Percentiles rank a stretch among this genome's conserved stretches.
These are phyloP conservation scores for Malassezia arunalokei DNA, from an alignment of 1,284 basidiomycete species.

Conservation along the genomic window DNA sequence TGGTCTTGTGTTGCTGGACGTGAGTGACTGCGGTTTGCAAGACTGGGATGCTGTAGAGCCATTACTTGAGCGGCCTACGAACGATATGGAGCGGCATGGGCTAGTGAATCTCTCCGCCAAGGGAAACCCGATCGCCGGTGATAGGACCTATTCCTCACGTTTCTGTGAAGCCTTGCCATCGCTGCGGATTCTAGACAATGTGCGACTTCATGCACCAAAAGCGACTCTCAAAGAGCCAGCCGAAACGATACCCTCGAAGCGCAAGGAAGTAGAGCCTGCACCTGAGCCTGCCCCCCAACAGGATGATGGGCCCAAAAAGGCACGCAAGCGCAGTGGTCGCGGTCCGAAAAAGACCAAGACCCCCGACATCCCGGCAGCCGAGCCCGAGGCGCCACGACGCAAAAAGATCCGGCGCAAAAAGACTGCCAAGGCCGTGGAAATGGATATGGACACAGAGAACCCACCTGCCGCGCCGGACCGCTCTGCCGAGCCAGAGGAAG, in stretches of 20 bases:
- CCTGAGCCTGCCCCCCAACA: not conserved
- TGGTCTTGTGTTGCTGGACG: slow-evolving; percentile 31
- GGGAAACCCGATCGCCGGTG: slow-evolving; percentile 25
- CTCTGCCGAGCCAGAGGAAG: not conserved
- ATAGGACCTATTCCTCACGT: slow-evolving; percentile 19
- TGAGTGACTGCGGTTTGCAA: slow-evolving; percentile 33
- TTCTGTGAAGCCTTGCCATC: slow-evolving; percentile 18
- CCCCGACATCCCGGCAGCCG: not conserved
- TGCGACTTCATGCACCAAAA: slow-evolving; percentile 14
- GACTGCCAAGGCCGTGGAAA: slow-evolving; percentile 4
- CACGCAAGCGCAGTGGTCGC: slow-evolving; percentile 15
- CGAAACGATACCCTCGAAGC: not conserved
- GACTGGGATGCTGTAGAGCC: slow-evolving; percentile 22
- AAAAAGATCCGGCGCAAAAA: slow-evolving; percentile 13
- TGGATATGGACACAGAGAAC: slow-evolving; percentile 5
- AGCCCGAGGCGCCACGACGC: not conserved
- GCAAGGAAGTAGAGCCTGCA: not conserved
- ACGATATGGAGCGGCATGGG: slow-evolving; percentile 17
- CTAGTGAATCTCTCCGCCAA: slow-evolving; percentile 27
- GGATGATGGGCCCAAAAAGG: slow-evolving; percentile 5
- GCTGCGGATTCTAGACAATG: slow-evolving; percentile 28
- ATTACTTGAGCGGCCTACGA: slow-evolving; percentile 10
- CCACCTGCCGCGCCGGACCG: not conserved
- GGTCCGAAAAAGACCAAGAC: slow-evolving; percentile 5
- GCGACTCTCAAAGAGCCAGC: not conserved